These are phyloP conservation scores for Lentinula sp. DNA, from an alignment of 768 basidiomycete species.

Conservation along the genomic window DNA sequence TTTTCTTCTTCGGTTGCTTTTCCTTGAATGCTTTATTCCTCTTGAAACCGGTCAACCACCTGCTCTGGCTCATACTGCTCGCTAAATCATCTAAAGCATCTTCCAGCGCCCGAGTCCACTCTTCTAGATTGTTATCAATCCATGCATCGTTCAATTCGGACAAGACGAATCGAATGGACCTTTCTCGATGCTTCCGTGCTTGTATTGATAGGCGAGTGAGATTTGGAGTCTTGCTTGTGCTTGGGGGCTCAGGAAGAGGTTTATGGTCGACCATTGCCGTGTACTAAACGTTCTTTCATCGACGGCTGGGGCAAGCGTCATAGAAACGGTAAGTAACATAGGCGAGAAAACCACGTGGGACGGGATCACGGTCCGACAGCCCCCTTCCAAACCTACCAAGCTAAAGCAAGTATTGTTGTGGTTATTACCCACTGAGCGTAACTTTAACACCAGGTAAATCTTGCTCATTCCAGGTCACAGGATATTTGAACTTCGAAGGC, in stretches of 20 bases:
- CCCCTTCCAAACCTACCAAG: too few species aligned
- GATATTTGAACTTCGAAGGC: too few species aligned
- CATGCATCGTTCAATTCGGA: constrained; percentile 25
- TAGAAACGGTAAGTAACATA: not conserved
- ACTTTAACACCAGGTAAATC: too few species aligned
- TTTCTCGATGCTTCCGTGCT: constrained; percentile 33
- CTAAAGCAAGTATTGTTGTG: too few species aligned
- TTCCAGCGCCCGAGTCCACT: constrained; percentile 41
- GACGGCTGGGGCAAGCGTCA: not conserved
- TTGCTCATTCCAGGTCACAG: too few species aligned
- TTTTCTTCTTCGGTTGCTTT: constrained; percentile 14
- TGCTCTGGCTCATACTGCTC: constrained; percentile 27
- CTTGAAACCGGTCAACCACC: constrained; percentile 43
- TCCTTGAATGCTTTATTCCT: constrained; percentile 21
- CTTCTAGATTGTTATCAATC: constrained; percentile 25
- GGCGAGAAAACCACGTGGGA: not conserved
- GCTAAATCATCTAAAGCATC: constrained; percentile 43
- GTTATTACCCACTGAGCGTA: too few species aligned
- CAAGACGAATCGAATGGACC: constrained; percentile 34
- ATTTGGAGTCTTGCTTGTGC: not conserved
- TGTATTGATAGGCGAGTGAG: constrained; percentile 29
- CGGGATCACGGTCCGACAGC: too few species aligned
- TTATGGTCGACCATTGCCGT: not conserved
- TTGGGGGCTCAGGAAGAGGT: constrained; percentile 4
- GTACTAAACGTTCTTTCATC: not conserved